These are phyloP conservation scores for Blastomyces parvus DNA, from an alignment of 2,329 filamentous ascomycete genomes.

Conservation along the genomic window DNA sequence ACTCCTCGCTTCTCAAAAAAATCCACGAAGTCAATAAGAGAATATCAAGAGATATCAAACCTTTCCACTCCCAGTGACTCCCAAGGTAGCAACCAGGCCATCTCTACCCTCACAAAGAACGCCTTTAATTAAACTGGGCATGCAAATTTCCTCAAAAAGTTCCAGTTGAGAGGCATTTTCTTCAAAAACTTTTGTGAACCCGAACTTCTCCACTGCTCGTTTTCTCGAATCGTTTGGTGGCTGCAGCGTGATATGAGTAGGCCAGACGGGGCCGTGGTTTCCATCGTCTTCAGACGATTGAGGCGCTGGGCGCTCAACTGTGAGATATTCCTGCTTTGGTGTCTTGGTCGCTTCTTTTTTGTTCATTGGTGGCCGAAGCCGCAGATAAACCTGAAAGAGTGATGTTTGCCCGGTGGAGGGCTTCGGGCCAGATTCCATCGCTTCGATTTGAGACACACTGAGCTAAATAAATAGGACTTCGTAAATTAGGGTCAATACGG, in stretches of 20 bases:
- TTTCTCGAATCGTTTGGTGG: slow-evolving; percentile 75
- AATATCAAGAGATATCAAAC: slow-evolving; percentile 37
- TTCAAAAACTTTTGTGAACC: slow-evolving; percentile 87
- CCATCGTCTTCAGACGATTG: slow-evolving; percentile 24
- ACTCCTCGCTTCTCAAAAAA: neutral
- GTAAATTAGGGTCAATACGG: neutral
- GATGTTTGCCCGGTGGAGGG: slow-evolving; percentile 31
- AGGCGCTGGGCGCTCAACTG: slow-evolving; percentile 53
- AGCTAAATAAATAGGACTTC: neutral
- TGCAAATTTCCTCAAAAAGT: slow-evolving; percentile 69
- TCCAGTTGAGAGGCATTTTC: slow-evolving; percentile 77
- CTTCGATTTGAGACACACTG: neutral
- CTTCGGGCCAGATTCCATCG: slow-evolving; percentile 37
- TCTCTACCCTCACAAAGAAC: slow-evolving; percentile 79
- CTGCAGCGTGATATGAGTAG: slow-evolving; percentile 66
- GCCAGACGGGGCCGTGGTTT: slow-evolving; percentile 30
- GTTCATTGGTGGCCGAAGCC: slow-evolving; percentile 59
- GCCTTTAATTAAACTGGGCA: slow-evolving; percentile 67
- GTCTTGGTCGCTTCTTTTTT: slow-evolving; percentile 21
- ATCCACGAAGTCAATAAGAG: neutral
- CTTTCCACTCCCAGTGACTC: slow-evolving; percentile 94
- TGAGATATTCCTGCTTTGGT: slow-evolving; percentile 43
- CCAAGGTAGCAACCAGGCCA: slow-evolving; percentile 80
- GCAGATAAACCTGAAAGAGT: slow-evolving; percentile 86
- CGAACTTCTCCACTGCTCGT: slow-evolving; percentile 84